A percentile compares a stretch with the other conserved stretches of the same genome.
phyloP scores from a whole-genome alignment of 441 rosid species.

The Eutrema salsugineum region DNA sequence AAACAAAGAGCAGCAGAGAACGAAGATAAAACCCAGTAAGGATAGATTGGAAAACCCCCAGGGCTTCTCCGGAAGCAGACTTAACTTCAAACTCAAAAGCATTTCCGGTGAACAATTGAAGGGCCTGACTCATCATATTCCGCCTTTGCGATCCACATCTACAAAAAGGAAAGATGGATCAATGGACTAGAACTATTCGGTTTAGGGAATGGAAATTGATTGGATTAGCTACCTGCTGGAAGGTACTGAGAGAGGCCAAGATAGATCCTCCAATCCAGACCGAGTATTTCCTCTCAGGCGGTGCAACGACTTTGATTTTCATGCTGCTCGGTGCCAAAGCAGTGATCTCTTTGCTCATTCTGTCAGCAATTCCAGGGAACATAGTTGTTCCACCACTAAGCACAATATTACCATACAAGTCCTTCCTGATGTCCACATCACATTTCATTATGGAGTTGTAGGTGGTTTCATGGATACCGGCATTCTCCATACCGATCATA shows the following conservation, averaged over 20 bases:
- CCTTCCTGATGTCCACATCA: constrained; percentile 49
- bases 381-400: constrained; percentile 54
- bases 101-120: constrained; percentile 84
- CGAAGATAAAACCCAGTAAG: background rate
- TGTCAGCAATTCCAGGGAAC: constrained; percentile 51
- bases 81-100: constrained; percentile 49
- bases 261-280: constrained; percentile 74
- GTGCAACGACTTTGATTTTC: constrained; percentile 66
- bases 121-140: constrained; percentile 83
- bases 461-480: constrained; percentile 55
- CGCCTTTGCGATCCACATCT: constrained; percentile 95
- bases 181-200: background rate
- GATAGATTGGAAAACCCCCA: constrained; percentile 5
- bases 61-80: constrained; percentile 4
- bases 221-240: constrained; percentile 51
- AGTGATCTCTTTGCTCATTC: constrained; percentile 54
- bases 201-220: background rate
- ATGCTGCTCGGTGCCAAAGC: constrained; percentile 49
- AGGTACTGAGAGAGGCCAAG: constrained; percentile 61
- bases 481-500: constrained; percentile 51
- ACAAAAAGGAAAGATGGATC: constrained; percentile 17
- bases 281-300: constrained; percentile 67
- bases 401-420: constrained; percentile 49
- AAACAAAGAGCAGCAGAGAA: background rate
- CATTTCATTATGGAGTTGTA: constrained; percentile 51